Conservation (phyloP, 495 filamentous ascomycete genomes). For the Aspergillus bridgeri region DNA sequence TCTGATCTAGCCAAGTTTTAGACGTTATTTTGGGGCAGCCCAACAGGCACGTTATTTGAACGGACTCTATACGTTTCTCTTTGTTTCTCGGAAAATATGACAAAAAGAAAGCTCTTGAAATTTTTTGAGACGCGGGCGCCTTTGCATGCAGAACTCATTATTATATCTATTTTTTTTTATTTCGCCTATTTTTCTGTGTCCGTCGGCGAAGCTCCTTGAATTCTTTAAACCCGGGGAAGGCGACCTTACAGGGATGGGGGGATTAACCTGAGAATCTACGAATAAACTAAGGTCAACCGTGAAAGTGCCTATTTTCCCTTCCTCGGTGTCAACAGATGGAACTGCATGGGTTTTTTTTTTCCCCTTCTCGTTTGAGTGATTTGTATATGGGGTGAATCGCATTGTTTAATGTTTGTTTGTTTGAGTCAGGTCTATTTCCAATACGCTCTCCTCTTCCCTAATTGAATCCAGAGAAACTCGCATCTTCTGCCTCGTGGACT, state of each 20-base stretch:
- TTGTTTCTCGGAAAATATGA: slow-evolving; percentile 21
- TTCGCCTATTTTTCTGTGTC: slow-evolving; percentile 16
- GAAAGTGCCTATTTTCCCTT: neutral
- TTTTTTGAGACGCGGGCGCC: slow-evolving; percentile 36
- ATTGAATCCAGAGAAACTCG: neutral
- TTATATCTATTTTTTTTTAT: slow-evolving; percentile 26
- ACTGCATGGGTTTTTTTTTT: neutral
- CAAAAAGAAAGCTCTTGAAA: slow-evolving; percentile 18
- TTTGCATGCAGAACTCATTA: slow-evolving; percentile 38
- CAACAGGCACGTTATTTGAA: slow-evolving; percentile 39
- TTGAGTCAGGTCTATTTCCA: slow-evolving; percentile 6
- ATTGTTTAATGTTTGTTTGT: slow-evolving; percentile 35
- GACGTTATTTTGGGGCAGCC: slow-evolving; percentile 50
- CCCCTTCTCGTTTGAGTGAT: slow-evolving; percentile 22
- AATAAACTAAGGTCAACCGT: slow-evolving; percentile 31
- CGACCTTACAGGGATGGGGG: neutral
- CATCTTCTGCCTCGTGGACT: neutral
- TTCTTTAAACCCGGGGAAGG: slow-evolving; percentile 16
- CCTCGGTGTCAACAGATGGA: neutral
- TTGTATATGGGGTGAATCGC: slow-evolving; percentile 41
- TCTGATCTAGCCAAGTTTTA: slow-evolving; percentile 49
- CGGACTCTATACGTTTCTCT: slow-evolving; percentile 30
- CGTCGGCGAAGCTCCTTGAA: slow-evolving; percentile 18
- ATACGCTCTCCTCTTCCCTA: slow-evolving; percentile 2
- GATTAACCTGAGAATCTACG: no score